phyloP scores from a whole-genome alignment of 352 stramenopile species.

The Pythium oligandrum region DNA sequence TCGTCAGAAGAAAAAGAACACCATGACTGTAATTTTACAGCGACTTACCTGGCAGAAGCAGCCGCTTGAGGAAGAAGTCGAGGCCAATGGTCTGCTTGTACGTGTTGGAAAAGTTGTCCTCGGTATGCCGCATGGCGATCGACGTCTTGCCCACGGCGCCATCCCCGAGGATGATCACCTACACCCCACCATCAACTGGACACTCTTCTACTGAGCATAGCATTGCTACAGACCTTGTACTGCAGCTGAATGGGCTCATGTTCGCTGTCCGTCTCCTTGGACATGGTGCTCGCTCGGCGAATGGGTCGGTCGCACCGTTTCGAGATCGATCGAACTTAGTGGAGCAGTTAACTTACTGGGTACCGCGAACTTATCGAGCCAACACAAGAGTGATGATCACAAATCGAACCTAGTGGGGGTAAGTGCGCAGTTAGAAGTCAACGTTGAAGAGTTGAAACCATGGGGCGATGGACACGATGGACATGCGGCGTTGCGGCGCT shows the following conservation, averaged over 20 bases:
- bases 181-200: not conserved
- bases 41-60: slow-evolving; percentile 76
- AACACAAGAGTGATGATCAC: no score
- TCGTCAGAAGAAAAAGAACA: not conserved
- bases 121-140: slow-evolving; percentile 89
- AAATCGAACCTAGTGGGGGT: no score
- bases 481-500: not conserved
- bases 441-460: no score
- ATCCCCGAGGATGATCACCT: slow-evolving; percentile 93
- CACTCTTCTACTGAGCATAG: no score
- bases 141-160: slow-evolving; percentile 95
- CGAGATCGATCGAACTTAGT: no score
- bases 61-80: slow-evolving; percentile 94
- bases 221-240: slow-evolving; percentile 57
- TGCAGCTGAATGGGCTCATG: slow-evolving; percentile 80
- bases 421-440: no score
- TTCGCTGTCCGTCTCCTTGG: slow-evolving; percentile 83
- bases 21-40: not conserved
- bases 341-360: no score
- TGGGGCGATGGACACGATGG: no score
- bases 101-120: slow-evolving; percentile 89
- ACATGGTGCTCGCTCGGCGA: slow-evolving; percentile 29
- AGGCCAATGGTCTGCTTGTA: slow-evolving; percentile 96
- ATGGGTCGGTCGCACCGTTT: no score
- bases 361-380: no score